phyloP scores from a whole-genome alignment of 164 flowering plant genomes.

The Umbellularia californica region DNA sequence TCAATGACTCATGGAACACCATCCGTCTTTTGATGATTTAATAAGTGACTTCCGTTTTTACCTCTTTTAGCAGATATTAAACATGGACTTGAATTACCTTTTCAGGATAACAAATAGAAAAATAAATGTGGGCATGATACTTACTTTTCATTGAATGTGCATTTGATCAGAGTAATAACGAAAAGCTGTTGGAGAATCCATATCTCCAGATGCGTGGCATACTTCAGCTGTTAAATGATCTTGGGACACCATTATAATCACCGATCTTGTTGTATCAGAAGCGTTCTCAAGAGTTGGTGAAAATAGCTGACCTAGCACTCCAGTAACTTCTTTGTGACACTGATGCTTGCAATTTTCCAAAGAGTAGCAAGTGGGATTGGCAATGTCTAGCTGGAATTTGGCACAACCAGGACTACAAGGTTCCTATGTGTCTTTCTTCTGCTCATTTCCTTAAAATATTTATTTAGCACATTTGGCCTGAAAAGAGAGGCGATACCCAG shows the following conservation, averaged over 20 bases:
- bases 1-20: too few relatives aligned
- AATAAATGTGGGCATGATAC: neutral
- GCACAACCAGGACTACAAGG: neutral
- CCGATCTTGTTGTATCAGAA: neutral
- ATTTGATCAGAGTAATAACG: slow-evolving; percentile 82
- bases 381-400: neutral
- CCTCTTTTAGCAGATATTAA: neutral
- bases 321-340: neutral
- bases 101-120: neutral
- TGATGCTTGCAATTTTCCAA: slow-evolving; percentile 16
- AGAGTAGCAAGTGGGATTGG: slow-evolving; percentile 7
- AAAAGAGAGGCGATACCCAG: neutral
- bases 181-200: slow-evolving; percentile 94
- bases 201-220: slow-evolving; percentile 98
- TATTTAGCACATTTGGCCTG: neutral
- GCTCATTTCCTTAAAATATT: too few relatives aligned
- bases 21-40: neutral
- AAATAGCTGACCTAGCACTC: neutral
- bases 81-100: neutral
- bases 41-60: neutral
- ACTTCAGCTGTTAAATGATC: slow-evolving; percentile 79
- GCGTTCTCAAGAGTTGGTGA: slow-evolving; percentile 8
- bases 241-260: slow-evolving; percentile 34
- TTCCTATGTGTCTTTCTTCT: neutral
- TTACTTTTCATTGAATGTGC: neutral